Percentiles rank a stretch among this genome's conserved stretches.
Evolutionary conservation across 2,329 filamentous ascomycete species (phyloP).

Genomic region (Metarhizium robertsii): DNA sequence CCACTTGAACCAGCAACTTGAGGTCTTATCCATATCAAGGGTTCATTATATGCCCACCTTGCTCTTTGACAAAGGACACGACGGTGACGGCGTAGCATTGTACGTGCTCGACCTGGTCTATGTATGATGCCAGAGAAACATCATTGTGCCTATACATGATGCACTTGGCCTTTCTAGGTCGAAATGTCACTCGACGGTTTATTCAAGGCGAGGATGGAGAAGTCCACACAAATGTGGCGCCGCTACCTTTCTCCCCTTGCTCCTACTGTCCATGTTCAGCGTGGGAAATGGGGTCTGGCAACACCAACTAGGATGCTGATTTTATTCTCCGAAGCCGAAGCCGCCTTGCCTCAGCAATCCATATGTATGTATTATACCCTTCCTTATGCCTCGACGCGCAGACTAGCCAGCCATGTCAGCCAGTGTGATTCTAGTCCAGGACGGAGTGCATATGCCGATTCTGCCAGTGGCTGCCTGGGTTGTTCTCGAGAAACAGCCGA

Average conservation of each 20-base stretch:
- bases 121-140: constrained; percentile 7
- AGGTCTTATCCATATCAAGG: background rate
- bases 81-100: background rate
- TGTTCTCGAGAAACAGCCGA: background rate
- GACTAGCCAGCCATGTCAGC: background rate
- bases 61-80: background rate
- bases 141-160: constrained; percentile 6
- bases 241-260: background rate
- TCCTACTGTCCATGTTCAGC: background rate
- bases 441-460: background rate
- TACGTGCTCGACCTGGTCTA: constrained; percentile 2
- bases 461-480: background rate
- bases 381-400: background rate
- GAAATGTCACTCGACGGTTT: background rate
- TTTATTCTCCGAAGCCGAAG: constrained; percentile 5
- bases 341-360: background rate
- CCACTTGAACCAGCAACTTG: constrained; percentile 1
- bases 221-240: background rate
- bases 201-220: background rate
- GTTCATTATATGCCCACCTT: constrained; percentile 4
- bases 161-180: constrained; percentile 2
- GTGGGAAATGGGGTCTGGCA: background rate
- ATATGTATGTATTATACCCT: background rate
- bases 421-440: background rate
- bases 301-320: background rate